Evolutionary conservation across 1,139 yeast genomes (phyloP).

Genomic region (Pichia sp.): DNA sequence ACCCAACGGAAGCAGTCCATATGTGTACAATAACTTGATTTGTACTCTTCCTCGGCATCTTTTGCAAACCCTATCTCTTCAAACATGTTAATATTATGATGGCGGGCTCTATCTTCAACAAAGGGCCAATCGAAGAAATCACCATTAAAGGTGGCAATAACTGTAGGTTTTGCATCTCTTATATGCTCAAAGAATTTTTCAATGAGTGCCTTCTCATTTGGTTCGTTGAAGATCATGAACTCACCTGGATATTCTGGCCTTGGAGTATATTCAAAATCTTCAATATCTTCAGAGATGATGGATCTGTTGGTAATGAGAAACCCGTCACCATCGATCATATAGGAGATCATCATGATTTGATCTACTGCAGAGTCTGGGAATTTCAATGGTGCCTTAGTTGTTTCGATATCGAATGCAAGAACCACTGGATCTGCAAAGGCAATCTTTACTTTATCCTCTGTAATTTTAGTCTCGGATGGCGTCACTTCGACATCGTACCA

Average conservation of each 20-base stretch:
- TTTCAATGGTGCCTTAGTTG: conserved; percentile 92
- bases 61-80: conserved; percentile 91
- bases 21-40: conserved; percentile 87
- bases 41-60: conserved; percentile 88
- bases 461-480: conserved; percentile 44
- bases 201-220: conserved; percentile 70
- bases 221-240: conserved; percentile 86
- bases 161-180: conserved; percentile 83
- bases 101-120: conserved; percentile 78
- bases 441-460: conserved; percentile 64
- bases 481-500: conserved; percentile 82
- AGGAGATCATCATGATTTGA: conserved; percentile 98
- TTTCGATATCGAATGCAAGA: conserved; percentile 94
- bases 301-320: conserved; percentile 89
- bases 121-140: conserved; percentile 99
- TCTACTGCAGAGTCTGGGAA: conserved; percentile 93
- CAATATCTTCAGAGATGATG: conserved; percentile 89
- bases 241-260: conserved; percentile 91
- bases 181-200: conserved; percentile 84
- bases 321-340: conserved; percentile 99
- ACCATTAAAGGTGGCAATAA: conserved; percentile 96
- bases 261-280: conserved; percentile 96
- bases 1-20: conserved; percentile 99
- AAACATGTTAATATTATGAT: conserved; percentile 83
- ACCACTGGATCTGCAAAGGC: conserved; percentile 98